Base-by-base conservation (phyloP, 768 basidiomycete genomes). In the Pulveroboletus sp. region DNA sequence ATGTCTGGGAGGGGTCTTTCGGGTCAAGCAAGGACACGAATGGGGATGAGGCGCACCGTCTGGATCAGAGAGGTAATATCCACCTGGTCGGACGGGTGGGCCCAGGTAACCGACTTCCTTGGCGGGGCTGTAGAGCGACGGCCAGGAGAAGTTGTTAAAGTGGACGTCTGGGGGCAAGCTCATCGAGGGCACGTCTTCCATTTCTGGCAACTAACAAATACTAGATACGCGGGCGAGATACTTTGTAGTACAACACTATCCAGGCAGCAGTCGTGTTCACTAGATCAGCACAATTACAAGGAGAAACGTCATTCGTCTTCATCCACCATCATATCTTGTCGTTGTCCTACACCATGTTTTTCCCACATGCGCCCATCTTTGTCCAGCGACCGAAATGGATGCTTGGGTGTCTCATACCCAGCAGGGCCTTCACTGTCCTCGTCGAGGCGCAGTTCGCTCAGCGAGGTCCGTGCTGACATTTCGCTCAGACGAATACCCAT, bases 71-170 rank as follows among this genome's bases (percentile, higher is more conserved):
- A 76, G 57, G 52, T 76, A 76, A 33, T 55, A 58, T 6, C 67
- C 72, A 6, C 60, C 60, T 14, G 64, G 60, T 43, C 67, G 67
- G 3, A 62, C 38, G 21, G 74, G 65, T 27, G 65, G 49, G 12
- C 50, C 44, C 1, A 32, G 1, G n/a, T 50, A 53, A 1, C 68
- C 57, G 1, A 75, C 47, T 42, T 76, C 74, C 23, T 58, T 62
- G 35, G 47, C 48, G 7, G 69, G 69, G 46, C 63, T 63, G 56
- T 75, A 74, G 9, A 76, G 66, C 21, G 69, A 70, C 7, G 69
- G 70, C 69, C 69, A 69, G 9, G 58, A 52, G 25, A 66, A 35
- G 35, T 66, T 57, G 47, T 51, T 40, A n/a, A 62, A 46, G 9
- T 58, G 44, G 8, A 46, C 43, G 23, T 17, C 2, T 11, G 27